Evolutionary conservation across 352 stramenopile genomes (phyloP).

Genomic region (Plasmopara viticola): DNA sequence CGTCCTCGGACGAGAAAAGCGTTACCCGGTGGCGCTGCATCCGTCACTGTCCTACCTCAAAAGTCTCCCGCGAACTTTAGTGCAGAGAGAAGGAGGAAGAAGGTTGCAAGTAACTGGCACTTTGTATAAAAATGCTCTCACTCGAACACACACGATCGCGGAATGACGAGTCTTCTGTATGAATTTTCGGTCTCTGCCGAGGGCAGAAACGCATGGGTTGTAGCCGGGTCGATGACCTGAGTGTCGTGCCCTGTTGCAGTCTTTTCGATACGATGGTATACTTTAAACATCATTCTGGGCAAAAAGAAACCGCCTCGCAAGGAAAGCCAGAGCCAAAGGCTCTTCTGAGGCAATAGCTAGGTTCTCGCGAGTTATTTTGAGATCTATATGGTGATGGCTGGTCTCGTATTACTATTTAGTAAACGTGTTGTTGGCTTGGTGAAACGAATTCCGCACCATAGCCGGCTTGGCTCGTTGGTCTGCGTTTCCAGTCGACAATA

Average conservation of each 20-base stretch:
- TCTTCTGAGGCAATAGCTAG: conserved; percentile 1
- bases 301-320: conserved; percentile 6
- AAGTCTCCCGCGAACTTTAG: background rate
- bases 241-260: conserved; percentile 15
- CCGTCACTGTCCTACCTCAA: background rate
- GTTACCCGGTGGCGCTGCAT: conserved; percentile 63
- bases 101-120: conserved; percentile 9
- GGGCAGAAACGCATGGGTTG: conserved; percentile 13
- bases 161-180: conserved; percentile 21
- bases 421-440: background rate
- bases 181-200: conserved; percentile 21
- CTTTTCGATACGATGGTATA: conserved; percentile 9
- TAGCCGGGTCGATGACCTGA: background rate
- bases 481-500: background rate
- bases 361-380: conserved; percentile 7
- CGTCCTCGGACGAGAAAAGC: conserved; percentile 65
- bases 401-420: background rate
- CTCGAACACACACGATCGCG: conserved; percentile 21
- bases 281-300: background rate
- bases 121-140: conserved; percentile 15
- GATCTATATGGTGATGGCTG: background rate
- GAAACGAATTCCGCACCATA: background rate
- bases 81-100: background rate
- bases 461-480: background rate
- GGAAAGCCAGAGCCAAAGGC: conserved; percentile 7